Percentiles rank a stretch among this genome's conserved stretches.
phyloP scores from a whole-genome alignment of 768 basidiomycete species.

The Mycena crocata region DNA sequence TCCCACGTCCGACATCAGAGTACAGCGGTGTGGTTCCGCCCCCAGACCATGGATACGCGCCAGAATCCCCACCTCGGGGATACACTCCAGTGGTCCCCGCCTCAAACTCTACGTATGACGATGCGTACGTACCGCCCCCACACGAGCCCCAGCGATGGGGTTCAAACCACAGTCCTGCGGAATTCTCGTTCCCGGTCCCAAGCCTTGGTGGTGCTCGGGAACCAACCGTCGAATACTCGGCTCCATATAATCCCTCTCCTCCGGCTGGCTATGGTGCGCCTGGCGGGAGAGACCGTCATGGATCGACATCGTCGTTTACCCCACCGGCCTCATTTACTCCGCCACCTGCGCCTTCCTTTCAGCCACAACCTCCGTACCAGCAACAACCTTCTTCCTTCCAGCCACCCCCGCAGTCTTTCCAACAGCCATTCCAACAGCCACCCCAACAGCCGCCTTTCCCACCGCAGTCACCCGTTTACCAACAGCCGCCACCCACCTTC shows the following conservation, averaged over 20 bases:
- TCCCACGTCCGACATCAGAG: slow-evolving; percentile 35
- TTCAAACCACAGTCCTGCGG: slow-evolving; percentile 20
- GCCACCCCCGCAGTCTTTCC: slow-evolving; percentile 30
- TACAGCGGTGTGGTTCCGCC: slow-evolving; percentile 27
- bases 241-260: slow-evolving; percentile 19
- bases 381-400: slow-evolving; percentile 34
- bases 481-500: slow-evolving; percentile 26
- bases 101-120: slow-evolving; percentile 14
- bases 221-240: slow-evolving; percentile 14
- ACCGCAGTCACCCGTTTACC: slow-evolving; percentile 21
- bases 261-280: slow-evolving; percentile 16
- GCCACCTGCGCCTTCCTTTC: slow-evolving; percentile 25
- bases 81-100: slow-evolving; percentile 28
- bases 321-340: slow-evolving; percentile 26
- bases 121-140: slow-evolving; percentile 12
- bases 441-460: slow-evolving; percentile 21
- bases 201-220: slow-evolving; percentile 25
- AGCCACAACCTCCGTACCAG: slow-evolving; percentile 27
- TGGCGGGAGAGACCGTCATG: slow-evolving; percentile 8
- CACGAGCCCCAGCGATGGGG: slow-evolving; percentile 19
- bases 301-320: slow-evolving; percentile 19
- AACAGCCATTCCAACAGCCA: slow-evolving; percentile 34
- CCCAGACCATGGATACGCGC: slow-evolving; percentile 1
- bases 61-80: slow-evolving; percentile 12
- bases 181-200: slow-evolving; percentile 49